phyloP scores from a whole-genome alignment of 192 early-diverging fungal genomes.

The Hyaloraphidium curvatum region DNA sequence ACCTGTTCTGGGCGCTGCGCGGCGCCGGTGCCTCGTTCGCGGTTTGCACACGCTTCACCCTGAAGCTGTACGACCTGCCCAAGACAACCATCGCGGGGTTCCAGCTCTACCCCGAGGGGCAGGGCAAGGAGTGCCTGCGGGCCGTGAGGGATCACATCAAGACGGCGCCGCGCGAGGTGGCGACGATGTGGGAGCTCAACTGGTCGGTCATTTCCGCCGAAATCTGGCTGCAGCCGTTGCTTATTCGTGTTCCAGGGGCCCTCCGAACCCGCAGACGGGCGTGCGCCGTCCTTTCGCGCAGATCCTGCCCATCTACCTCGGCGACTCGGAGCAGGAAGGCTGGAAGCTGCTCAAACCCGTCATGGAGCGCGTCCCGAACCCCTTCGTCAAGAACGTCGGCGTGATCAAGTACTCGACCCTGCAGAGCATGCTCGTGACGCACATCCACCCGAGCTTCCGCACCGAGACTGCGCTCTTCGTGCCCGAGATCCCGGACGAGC shows the following conservation, averaged over 20 bases:
- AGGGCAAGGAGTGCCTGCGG: background rate
- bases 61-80: background rate
- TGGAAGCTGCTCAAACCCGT: background rate
- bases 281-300: background rate
- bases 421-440: background rate
- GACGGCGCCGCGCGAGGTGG: background rate
- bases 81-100: background rate
- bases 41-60: background rate
- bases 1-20: constrained; percentile 2
- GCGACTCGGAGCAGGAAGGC: background rate
- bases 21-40: background rate
- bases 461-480: background rate
- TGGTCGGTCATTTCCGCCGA: background rate
- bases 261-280: background rate
- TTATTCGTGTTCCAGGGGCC: background rate
- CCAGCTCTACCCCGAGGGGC: background rate
- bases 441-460: background rate
- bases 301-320: background rate
- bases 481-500: background rate
- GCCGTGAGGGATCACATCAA: background rate
- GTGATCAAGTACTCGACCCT: background rate
- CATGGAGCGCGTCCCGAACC: background rate
- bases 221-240: background rate
- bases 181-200: background rate
- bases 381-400: background rate